Conservation (phyloP, 225 moss, liverwort and hornwort genomes). For the Rhytidiadelphus loreus region DNA sequence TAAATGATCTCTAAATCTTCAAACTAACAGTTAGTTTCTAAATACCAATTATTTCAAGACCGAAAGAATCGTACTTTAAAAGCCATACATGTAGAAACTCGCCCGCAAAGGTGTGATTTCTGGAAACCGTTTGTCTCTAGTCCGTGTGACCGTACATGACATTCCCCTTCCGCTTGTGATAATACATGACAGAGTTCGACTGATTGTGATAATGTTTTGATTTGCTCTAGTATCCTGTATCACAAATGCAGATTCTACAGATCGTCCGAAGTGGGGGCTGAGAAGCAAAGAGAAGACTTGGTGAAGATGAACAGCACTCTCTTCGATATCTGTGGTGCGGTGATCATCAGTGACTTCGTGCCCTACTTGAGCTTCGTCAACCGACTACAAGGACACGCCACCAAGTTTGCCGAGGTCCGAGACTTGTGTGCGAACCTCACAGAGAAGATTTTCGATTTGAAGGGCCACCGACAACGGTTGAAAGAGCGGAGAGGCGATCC, state of each 20-base stretch:
- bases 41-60: no score
- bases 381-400: not conserved
- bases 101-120: no score
- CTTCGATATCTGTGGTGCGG: not conserved
- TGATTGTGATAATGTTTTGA: no score
- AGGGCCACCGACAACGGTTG: not conserved
- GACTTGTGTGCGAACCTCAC: not conserved
- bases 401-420: not conserved
- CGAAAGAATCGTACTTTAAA: no score
- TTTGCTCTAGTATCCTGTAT: no score
- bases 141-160: no score
- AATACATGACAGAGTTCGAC: no score
- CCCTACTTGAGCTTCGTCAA: not conserved
- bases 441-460: not conserved
- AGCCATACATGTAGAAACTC: no score
- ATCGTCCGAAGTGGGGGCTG: not conserved
- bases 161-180: no score
- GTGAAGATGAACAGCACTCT: not conserved
- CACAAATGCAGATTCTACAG: not conserved
- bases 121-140: no score
- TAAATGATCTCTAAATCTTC: no score
- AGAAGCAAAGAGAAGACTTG: not conserved
- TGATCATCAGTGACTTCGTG: not conserved
- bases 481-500: not conserved
- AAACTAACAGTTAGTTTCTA: no score